Conservation (phyloP, 331 rosid genomes). For the Quercus phellos region DNA sequence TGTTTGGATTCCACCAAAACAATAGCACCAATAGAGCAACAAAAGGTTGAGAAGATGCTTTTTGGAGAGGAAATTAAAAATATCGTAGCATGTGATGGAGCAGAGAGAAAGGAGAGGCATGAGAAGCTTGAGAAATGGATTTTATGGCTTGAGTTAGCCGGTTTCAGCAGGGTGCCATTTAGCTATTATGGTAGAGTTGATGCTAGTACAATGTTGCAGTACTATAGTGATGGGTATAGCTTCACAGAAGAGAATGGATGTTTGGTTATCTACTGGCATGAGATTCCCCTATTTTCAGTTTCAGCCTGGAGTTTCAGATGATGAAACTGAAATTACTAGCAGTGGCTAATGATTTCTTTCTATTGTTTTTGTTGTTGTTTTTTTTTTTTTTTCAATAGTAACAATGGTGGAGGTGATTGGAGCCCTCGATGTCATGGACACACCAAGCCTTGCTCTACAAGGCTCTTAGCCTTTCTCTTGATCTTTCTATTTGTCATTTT, state of each 20-base stretch:
- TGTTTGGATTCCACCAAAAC: conserved; percentile 65
- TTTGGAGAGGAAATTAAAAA: conserved; percentile 79
- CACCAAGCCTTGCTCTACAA: too few relatives aligned
- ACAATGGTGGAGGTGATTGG: too few relatives aligned
- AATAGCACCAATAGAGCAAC: conserved; percentile 58
- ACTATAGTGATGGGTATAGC: conserved; percentile 44
- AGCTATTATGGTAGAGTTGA: conserved; percentile 49
- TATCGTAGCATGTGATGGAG: conserved; percentile 79
- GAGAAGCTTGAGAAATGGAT: conserved; percentile 77
- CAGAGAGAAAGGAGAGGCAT: conserved; percentile 71
- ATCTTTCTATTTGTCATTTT: not conserved
- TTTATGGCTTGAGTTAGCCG: conserved; percentile 52
- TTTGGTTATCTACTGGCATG: conserved; percentile 59
- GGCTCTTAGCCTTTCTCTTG: too few relatives aligned
- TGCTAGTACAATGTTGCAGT: conserved; percentile 50
- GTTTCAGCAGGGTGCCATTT: conserved; percentile 54
- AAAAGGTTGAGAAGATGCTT: conserved; percentile 67
- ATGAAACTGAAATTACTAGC: conserved; percentile 5
- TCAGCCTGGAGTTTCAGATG: conserved; percentile 67
- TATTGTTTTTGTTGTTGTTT: not conserved
- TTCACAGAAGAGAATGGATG: conserved; percentile 45
- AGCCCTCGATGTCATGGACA: too few relatives aligned
- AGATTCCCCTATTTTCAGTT: conserved; percentile 59
- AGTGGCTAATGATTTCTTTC: conserved; percentile 4
- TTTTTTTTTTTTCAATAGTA: not conserved